Evolutionary conservation across 164 flowering plant genomes (phyloP).

Genomic region (Stephania japonica): DNA sequence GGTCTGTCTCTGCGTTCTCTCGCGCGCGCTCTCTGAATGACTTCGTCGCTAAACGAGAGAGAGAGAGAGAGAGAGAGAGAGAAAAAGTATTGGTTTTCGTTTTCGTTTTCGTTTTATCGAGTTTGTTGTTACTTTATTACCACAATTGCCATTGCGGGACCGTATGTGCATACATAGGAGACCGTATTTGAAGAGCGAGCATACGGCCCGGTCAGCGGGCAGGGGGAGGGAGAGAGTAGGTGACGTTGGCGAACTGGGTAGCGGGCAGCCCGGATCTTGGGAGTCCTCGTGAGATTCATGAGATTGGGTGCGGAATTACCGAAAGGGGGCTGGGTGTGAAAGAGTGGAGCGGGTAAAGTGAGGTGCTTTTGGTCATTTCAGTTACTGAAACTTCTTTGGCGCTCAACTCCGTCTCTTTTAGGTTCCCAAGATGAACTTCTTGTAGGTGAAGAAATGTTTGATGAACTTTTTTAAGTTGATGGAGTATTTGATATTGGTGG

Average conservation of each 20-base stretch:
- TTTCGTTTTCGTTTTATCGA: neutral
- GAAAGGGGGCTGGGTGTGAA: no score
- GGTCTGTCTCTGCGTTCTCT: constrained; percentile 8
- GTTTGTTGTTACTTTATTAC: neutral
- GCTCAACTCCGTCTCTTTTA: neutral
- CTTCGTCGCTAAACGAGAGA: neutral
- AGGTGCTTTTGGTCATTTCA: neutral
- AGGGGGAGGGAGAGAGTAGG: neutral
- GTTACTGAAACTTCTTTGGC: neutral
- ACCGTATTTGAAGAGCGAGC: neutral
- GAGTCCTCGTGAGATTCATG: neutral
- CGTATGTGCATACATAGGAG: neutral
- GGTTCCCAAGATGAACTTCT: neutral
- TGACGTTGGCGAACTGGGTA: neutral
- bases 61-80: neutral
- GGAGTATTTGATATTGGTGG: neutral
- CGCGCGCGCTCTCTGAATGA: constrained; percentile 1
- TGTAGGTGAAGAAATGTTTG: no score
- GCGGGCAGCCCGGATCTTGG: neutral
- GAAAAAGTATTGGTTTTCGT: neutral
- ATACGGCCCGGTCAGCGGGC: constrained; percentile 7
- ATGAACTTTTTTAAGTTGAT: neutral
- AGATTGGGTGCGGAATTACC: neutral
- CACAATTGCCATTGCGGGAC: neutral
- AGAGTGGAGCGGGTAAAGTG: no score